Conservation (phyloP, 2,329 filamentous ascomycete species). For the Plenodomus lindquistii region DNA sequence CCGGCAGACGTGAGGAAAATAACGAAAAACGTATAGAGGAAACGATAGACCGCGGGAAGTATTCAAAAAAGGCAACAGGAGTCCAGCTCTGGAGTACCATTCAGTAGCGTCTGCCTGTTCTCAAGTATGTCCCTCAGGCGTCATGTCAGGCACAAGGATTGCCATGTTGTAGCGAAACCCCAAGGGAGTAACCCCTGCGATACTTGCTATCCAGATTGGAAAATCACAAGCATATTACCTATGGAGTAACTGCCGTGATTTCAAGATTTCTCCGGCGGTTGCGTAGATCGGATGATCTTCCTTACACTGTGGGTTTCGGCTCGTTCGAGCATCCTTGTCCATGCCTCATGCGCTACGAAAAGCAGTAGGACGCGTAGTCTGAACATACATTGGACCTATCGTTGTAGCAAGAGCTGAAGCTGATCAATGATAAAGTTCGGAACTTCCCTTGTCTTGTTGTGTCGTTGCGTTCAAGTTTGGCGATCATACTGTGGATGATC, state of each 20-base stretch:
- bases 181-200: constrained; percentile 11
- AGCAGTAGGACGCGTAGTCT: too few species aligned
- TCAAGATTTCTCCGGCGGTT: not conserved
- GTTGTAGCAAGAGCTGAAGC: not conserved
- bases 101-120: constrained; percentile 6
- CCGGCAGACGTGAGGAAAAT: constrained; percentile 27
- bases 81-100: constrained; percentile 8
- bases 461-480: not conserved
- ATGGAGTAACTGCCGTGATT: constrained; percentile 4
- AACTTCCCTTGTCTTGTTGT: not conserved
- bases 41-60: not conserved
- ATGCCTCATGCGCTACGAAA: not conserved
- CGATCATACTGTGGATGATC: not conserved
- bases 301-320: constrained; percentile 12
- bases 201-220: not conserved
- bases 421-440: not conserved
- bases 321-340: constrained; percentile 2
- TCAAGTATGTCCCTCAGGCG: constrained; percentile 4
- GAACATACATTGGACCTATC: not conserved
- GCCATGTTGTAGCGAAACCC: constrained; percentile 11
- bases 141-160: constrained; percentile 1
- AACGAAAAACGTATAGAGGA: constrained; percentile 1
- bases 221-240: not conserved
- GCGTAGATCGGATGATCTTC: constrained; percentile 2
- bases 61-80: constrained; percentile 1